Evolutionary conservation across 345 rosid genomes (phyloP), one percentile per base, ranked within the genome.

Genomic region (Ceriops zippeliana): DNA sequence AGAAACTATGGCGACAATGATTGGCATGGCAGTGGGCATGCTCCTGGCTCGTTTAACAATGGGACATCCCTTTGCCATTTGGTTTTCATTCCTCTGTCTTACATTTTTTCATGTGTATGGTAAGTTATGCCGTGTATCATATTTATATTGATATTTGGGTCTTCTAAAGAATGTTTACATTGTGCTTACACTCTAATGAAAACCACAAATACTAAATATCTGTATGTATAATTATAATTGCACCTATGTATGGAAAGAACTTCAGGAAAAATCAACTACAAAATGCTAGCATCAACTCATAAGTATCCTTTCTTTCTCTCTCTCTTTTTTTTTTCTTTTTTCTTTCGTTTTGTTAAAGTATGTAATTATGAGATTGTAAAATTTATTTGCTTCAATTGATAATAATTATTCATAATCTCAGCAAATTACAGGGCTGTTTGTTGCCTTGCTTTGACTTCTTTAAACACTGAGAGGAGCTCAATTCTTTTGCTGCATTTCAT

Each of bases 11-110:
- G 98, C 96, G 54, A 90, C 98, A 42, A 90, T 93, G 97, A 70
- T 85, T 71, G 98, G 98, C 59, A 93, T 93, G 98, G 92, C 90
- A 63, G 17, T 89, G 11, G 98, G 98, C 70, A 93, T 93, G 98
- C 82, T 89, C 73, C 82, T 93, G 26, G 92, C 98, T 58, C 93
- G 79, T 21, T n/a, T 89, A 56, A 90, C 98, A 49, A 82, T 82
- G 2, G 93, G 89, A 73, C 83, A 85, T 57, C 85, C 98, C 30
- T 54, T 87, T 5, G 86, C 87, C 34, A 87, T 90, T 66, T 93
- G 98, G 98, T 75, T 90, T 59, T 86, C 79, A 5, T 93, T 93
- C 81, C 88, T 90, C 46, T 84, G 84, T 9, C 90, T 93, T 72
- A 93, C 98, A 13, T 66, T 85, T 63, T 89, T 93, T 76, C 98